These are phyloP conservation scores for Chloranthus sessilifolius DNA, from an alignment of 164 flowering plant species.

Conservation along the genomic window DNA sequence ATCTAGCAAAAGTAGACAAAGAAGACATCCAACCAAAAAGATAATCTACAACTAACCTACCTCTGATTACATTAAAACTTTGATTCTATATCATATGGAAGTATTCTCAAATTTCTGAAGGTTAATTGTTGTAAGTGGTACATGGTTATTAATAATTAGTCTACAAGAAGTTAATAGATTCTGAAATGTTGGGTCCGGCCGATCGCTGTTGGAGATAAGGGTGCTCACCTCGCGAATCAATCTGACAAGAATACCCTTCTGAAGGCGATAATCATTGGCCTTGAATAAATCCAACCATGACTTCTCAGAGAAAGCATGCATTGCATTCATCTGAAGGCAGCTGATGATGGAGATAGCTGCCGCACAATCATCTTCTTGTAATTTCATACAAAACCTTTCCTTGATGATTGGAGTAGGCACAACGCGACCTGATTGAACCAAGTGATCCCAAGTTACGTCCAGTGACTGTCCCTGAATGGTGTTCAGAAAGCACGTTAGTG, in stretches of 20 bases:
- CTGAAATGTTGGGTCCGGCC: constrained; percentile 27
- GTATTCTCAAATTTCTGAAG: background rate
- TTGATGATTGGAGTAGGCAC: constrained; percentile 54
- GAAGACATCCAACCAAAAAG: background rate
- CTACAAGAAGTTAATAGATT: constrained; percentile 42
- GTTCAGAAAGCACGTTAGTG: constrained; percentile 5
- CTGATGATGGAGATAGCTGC: constrained; percentile 50
- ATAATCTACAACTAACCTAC: background rate
- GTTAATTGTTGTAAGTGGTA: background rate
- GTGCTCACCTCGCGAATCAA: constrained; percentile 34
- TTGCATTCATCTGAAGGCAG: constrained; percentile 15
- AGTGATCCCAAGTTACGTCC: constrained; percentile 69
- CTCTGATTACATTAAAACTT: background rate
- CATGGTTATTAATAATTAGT: constrained; percentile 22
- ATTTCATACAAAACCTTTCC: constrained; percentile 59
- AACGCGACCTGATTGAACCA: constrained; percentile 32
- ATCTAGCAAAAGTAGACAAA: too few relatives aligned
- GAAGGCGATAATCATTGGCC: constrained; percentile 36
- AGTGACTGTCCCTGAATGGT: constrained; percentile 46
- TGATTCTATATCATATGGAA: background rate
- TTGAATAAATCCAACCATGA: constrained; percentile 56
- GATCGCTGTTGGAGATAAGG: constrained; percentile 20
- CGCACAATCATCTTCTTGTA: constrained; percentile 38
- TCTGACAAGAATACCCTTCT: constrained; percentile 28
- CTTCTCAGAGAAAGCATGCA: constrained; percentile 37